A percentile compares a stretch with the other conserved stretches of the same genome.
Evolutionary conservation across 2,329 filamentous ascomycete species (phyloP).

Genomic region (Catunica adiposa): DNA sequence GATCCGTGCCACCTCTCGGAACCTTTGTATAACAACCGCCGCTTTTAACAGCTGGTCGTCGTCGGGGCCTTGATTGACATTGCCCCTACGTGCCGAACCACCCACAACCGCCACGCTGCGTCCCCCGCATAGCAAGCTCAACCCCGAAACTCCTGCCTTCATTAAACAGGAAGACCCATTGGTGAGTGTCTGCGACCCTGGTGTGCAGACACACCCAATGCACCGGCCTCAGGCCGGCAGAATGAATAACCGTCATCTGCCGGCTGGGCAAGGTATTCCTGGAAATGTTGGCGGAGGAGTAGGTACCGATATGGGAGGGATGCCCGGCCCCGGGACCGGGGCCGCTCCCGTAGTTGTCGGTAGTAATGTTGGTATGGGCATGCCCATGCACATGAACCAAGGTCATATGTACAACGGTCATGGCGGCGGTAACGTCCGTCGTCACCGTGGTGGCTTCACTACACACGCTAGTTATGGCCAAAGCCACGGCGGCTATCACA

Average conservation of each 20-base stretch:
- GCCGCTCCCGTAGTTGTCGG: slow-evolving; percentile 8
- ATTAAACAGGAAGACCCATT: slow-evolving; percentile 10
- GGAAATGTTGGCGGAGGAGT: slow-evolving; percentile 20
- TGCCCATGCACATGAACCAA: slow-evolving; percentile 16
- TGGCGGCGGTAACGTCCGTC: slow-evolving; percentile 3
- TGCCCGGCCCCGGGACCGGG: slow-evolving; percentile 13
- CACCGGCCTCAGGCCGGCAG: slow-evolving; percentile 45
- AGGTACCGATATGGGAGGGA: slow-evolving; percentile 7
- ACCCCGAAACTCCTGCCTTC: slow-evolving; percentile 14
- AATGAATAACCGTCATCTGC: slow-evolving; percentile 64
- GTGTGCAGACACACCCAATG: slow-evolving; percentile 15
- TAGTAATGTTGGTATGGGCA: slow-evolving; percentile 1
- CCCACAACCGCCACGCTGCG: slow-evolving; percentile 12
- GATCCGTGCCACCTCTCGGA: background rate
- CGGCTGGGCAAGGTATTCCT: slow-evolving; percentile 53
- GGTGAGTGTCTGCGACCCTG: slow-evolving; percentile 14
- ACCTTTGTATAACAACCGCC: background rate
- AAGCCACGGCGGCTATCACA: slow-evolving; percentile 16
- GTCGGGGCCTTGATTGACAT: slow-evolving; percentile 12
- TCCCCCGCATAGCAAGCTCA: slow-evolving; percentile 12
- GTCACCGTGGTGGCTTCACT: slow-evolving; percentile 22
- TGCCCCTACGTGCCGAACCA: slow-evolving; percentile 9
- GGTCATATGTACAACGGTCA: slow-evolving; percentile 19
- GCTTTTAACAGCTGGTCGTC: slow-evolving; percentile 3
- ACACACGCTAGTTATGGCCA: slow-evolving; percentile 22